Evolutionary conservation across 2,329 filamentous ascomycete species (phyloP), one percentile per base, ranked within the genome.

Genomic region (Diplodia seriata): DNA sequence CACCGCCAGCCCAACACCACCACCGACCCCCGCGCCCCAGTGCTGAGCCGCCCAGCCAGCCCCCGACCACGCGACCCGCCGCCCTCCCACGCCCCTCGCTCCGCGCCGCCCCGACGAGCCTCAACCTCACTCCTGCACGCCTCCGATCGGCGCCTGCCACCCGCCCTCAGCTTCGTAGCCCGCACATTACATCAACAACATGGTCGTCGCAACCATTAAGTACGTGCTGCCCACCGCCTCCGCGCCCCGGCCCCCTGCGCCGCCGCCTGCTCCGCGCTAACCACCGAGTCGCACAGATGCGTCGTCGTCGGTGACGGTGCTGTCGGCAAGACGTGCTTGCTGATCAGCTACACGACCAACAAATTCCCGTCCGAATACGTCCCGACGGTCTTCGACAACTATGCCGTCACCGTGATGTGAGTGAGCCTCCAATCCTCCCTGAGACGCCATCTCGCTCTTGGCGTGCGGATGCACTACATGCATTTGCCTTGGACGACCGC

Each of bases 361-460:
- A 98, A 98, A 78, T 99, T 99, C 81, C 95, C 95, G 43, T 97
- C 94, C 76, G 95, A 99, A 94, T 99, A 99, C 81, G 95, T 99
- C 69, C 95, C 95, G 64, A 99, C 95, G 36, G 95, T 99, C 72
- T 99, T 99, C 82, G 95, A 99, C 82, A 99, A 99, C 84, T 99
- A 99, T 87, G 95, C 95, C 68, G 95, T 99, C 80, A 99, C 95
- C 73, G 95, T 99, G 74, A 99, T 99, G 95, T 97, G 87, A 68
- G 66, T 63, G 54, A 53, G 43, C 55, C 49, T 26, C 63, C 51
- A 55, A 43, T 55, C 64, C 38, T 50, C 54, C 53, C 59, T 8
- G 47, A 29, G 29, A n/a, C 40, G 43, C 18, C 31, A 63, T 63
- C 59, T 50, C 29, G 43, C 43, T 51, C 59, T 51, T 63, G 59